Conservation (phyloP, 129 eudicot genomes). For the Pseudognaphalium luteoalbum region DNA sequence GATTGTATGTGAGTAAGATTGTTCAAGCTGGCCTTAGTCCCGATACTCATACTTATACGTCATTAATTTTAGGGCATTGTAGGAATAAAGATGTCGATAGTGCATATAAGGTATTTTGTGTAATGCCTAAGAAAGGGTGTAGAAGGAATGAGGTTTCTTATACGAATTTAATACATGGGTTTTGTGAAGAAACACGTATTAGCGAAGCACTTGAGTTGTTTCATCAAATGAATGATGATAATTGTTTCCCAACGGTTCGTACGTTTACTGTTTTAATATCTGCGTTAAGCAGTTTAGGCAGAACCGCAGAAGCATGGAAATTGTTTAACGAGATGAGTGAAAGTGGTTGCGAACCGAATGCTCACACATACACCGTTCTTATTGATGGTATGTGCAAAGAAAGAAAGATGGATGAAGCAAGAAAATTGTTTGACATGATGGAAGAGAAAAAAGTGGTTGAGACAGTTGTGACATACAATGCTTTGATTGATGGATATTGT, state of each 20-base stretch:
- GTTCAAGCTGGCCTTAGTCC: conserved; percentile 58
- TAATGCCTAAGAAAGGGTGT: conserved; percentile 71
- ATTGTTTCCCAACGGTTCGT: conserved; percentile 62
- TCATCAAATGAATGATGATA: conserved; percentile 53
- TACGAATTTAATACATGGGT: conserved; percentile 73
- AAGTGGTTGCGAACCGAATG: conserved; percentile 65
- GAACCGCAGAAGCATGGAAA: conserved; percentile 51
- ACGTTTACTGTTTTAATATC: conserved; percentile 74
- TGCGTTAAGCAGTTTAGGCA: conserved; percentile 58
- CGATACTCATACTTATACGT: conserved; percentile 78
- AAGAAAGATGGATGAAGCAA: conserved; percentile 56
- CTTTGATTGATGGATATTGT: conserved; percentile 79
- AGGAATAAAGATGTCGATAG: conserved; percentile 64
- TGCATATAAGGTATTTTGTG: conserved; percentile 57
- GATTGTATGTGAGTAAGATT: conserved; percentile 60
- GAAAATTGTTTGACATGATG: conserved; percentile 48
- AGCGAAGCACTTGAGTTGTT: conserved; percentile 61
- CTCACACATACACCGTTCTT: conserved; percentile 75
- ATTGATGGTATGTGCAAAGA: conserved; percentile 75
- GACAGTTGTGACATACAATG: conserved; percentile 67
- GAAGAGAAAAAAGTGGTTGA: conserved; percentile 47
- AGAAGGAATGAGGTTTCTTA: conserved; percentile 77
- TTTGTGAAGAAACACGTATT: conserved; percentile 61
- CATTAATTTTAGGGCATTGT: conserved; percentile 77
- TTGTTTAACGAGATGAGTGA: conserved; percentile 60